These are phyloP conservation scores for Scutellaria baicalensis DNA, from an alignment of 257 asterid species.

Conservation along the genomic window DNA sequence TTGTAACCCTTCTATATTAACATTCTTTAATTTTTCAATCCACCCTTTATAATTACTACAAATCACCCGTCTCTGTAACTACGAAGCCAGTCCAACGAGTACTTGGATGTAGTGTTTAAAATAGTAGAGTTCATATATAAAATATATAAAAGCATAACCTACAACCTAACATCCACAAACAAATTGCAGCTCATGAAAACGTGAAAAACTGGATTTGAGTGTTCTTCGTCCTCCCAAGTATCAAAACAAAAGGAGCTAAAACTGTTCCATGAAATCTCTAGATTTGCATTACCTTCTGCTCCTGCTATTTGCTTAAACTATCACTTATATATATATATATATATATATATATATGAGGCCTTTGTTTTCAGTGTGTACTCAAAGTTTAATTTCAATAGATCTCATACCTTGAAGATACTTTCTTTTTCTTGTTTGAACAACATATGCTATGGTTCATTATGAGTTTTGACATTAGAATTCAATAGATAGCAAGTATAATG, in stretches of 20 bases:
- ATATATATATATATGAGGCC: no score
- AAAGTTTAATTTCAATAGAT: constrained; percentile 2
- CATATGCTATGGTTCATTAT: not conserved
- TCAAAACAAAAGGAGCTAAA: constrained; percentile 40
- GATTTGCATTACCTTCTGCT: not conserved
- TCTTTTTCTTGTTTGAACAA: not conserved
- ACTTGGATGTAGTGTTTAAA: no score
- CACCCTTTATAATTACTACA: no score
- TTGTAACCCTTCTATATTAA: no score
- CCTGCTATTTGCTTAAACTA: not conserved
- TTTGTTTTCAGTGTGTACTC: constrained; percentile 3
- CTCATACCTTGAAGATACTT: not conserved
- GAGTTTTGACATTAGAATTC: not conserved
- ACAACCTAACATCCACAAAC: no score
- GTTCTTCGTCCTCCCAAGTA: constrained; percentile 74
- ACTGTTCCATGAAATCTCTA: constrained; percentile 9
- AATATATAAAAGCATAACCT: no score
- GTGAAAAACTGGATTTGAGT: constrained; percentile 68
- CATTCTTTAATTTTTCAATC: no score
- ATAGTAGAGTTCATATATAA: no score
- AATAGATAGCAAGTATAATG: not conserved
- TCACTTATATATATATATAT: not conserved
- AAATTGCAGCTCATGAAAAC: no score
- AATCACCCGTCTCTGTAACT: no score
- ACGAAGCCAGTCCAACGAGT: no score